Conservation (phyloP, 2,329 filamentous ascomycete species). For the Cytospora leucostoma region DNA sequence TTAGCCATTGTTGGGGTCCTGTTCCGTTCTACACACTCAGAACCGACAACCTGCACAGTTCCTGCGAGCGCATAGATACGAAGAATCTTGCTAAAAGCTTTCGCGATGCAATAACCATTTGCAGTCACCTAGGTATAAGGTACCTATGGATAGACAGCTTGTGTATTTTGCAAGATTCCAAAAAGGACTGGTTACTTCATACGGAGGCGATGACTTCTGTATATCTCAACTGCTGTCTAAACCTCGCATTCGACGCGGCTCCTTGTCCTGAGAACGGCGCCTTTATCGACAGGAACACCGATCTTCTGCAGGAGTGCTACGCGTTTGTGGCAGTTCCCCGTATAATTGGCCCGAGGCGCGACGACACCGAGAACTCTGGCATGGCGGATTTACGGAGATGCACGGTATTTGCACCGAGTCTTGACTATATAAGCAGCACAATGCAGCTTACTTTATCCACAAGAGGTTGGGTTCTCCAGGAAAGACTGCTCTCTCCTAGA, state of each 20-base stretch:
- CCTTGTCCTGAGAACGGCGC: not conserved
- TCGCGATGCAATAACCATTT: not conserved
- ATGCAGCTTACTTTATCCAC: not conserved
- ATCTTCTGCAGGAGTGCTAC: constrained; percentile 8
- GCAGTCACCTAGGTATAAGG: not conserved
- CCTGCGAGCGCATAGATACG: not conserved
- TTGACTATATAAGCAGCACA: not conserved
- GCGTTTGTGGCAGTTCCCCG: not conserved
- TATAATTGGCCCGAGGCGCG: too few species aligned
- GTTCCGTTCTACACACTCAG: not conserved
- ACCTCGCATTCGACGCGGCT: not conserved
- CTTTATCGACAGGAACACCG: not conserved
- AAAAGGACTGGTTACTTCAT: constrained; percentile 9
- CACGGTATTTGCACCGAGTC: not conserved
- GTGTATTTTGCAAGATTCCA: constrained; percentile 7
- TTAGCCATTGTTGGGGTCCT: constrained; percentile 12
- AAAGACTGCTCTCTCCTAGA: constrained; percentile 12
- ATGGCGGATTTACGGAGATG: not conserved
- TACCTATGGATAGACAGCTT: constrained; percentile 17
- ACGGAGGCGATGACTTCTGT: constrained; percentile 2
- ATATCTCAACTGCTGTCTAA: constrained; percentile 7
- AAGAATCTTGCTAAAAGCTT: constrained; percentile 5
- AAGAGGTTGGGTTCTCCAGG: constrained; percentile 15
- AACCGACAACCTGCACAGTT: not conserved
- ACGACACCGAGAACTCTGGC: not conserved